Conservation (phyloP, 345 rosid species). For the Litchi chinensis region DNA sequence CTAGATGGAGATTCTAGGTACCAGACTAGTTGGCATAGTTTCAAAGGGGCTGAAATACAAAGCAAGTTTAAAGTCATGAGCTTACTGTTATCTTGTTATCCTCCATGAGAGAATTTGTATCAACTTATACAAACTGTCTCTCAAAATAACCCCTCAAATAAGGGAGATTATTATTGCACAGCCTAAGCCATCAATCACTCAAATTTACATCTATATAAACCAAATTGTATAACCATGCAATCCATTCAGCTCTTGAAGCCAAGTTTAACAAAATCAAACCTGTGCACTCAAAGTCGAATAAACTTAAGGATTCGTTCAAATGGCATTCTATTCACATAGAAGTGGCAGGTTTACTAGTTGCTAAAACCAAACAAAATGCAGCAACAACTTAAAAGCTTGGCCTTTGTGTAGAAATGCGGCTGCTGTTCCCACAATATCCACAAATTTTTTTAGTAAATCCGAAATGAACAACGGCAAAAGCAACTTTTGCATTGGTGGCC, state of each 20-base stretch:
- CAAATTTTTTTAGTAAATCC: too few species aligned
- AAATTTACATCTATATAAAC: background rate
- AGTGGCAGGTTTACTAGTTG: background rate
- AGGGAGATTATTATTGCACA: background rate
- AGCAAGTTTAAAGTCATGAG: background rate
- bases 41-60: background rate
- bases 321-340: background rate
- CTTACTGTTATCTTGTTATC: background rate
- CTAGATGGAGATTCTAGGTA: background rate
- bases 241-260: background rate
- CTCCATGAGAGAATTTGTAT: background rate
- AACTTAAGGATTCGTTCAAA: background rate
- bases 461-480: background rate
- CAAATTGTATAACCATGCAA: background rate
- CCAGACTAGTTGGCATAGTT: background rate
- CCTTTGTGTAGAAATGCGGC: background rate
- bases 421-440: background rate
- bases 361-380: background rate
- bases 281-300: background rate
- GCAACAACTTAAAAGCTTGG: background rate
- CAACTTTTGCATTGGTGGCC: background rate
- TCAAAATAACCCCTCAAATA: background rate
- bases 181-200: background rate
- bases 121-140: background rate
- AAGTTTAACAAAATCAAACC: background rate